phyloP scores from a whole-genome alignment of 1,284 basidiomycete genomes.

The Ceratobasidium papillatum region DNA sequence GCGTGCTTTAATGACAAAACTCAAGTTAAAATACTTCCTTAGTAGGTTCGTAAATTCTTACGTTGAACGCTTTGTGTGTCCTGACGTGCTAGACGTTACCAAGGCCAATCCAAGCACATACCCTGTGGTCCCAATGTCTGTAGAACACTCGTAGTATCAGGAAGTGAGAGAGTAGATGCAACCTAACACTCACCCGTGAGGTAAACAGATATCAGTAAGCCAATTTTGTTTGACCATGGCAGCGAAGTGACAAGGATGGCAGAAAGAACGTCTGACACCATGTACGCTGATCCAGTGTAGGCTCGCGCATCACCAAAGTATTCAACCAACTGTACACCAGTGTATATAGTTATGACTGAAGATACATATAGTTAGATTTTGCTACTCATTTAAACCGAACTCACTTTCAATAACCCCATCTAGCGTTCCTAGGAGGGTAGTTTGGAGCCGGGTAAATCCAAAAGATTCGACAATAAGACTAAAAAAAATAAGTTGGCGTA shows the following conservation, averaged over 20 bases:
- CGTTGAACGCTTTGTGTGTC: constrained; percentile 37
- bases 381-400: background rate
- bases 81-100: constrained; percentile 19
- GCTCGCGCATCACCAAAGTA: constrained; percentile 65
- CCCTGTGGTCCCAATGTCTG: constrained; percentile 32
- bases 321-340: constrained; percentile 66
- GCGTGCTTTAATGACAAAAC: background rate
- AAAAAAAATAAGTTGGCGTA: background rate
- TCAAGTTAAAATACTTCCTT: background rate
- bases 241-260: constrained; percentile 69
- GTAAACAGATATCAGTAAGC: constrained; percentile 10
- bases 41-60: background rate
- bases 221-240: constrained; percentile 51
- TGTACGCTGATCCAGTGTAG: constrained; percentile 67
- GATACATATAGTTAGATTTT: background rate
- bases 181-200: constrained; percentile 14
- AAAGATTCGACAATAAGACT: constrained; percentile 68
- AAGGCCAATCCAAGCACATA: constrained; percentile 7
- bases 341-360: constrained; percentile 64
- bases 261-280: constrained; percentile 69
- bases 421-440: constrained; percentile 70
- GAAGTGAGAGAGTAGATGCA: background rate
- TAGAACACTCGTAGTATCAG: too few relatives aligned
- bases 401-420: constrained; percentile 69
- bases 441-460: constrained; percentile 70